Evolutionary conservation across 768 basidiomycete species (phyloP), one percentile per base, ranked within the genome.

Genomic region (Lactifluus piperatus): DNA sequence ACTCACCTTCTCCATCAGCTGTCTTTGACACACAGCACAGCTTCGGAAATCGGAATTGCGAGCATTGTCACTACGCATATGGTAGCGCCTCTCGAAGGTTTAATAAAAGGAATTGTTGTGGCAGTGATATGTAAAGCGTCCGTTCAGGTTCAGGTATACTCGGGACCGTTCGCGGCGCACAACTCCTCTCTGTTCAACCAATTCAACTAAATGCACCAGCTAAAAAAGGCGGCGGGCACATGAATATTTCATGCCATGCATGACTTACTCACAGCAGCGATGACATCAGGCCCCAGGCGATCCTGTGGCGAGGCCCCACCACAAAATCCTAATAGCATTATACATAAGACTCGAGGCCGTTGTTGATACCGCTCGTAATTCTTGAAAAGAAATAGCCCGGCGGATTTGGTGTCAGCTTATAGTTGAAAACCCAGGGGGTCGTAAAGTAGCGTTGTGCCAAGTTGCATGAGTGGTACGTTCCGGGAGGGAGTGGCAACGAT

Each of bases 281-380:
- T 60, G 54, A 60, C 59, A 55, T 56, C 59, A 56, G 36, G 22
- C 24, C 27, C 26, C 24, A 14, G 34, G 32, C 26, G 27, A 46
- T 45, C 36, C 11, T 22, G 11, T 29, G n/a, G 34, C 41, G n/a
- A 18, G 24, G 59, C 59, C 54, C 54, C 59, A 60, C 59, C 11
- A 14, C 49, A 60, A 60, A 60, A 43, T 56, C 59, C 59, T 55
- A 36, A 36, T 34, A n/a, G 10, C 2, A 8, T 44, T 30, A 32
- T 45, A n/a, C 32, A 29, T 14, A 24, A 26, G 32, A 36, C 46
- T 34, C 29, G 24, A 30, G 11, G 30, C 37, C 14, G 46, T 45
- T 34, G 34, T 34, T 43, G 20, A 37, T 14, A n/a, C 13, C 29
- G 18, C 49, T 34, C 20, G 27, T 29, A n/a, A 30, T 51, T 60